Evolutionary conservation across 164 flowering plant species (phyloP), one percentile per base, ranked within the genome.

Genomic region (Macadamia tetraphylla): DNA sequence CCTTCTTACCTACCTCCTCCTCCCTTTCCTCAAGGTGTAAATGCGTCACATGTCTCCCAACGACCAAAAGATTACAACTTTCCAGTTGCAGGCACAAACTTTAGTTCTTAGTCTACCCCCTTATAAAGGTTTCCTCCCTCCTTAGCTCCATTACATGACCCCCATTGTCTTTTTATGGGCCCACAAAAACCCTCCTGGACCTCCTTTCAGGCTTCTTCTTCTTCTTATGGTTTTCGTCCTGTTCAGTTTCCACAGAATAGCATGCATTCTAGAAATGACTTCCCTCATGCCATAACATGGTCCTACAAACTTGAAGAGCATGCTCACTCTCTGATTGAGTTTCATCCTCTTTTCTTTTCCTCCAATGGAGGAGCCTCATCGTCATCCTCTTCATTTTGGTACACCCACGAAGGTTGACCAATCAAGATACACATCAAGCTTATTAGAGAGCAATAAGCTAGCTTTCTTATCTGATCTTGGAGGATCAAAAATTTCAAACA

Each of bases 231-330:
- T 62, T 71, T 64, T 71, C 75, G 71, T 46, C 73, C 75, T 0
- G 62, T 29, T 7, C 83, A 80, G n/a, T 78, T 73, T 77, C 85
- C 74, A 70, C 87, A 71, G 61, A 71, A 72, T 81, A 64, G 71
- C 62, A 56, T 75, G 70, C 81, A 73, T 58, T 62, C 71, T 63
- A 74, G 80, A 67, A 74, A 61, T 77, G 82, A 77, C 63, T 67
- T 79, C 32, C 23, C 61, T 68, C 81, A 77, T 66, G 67, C 64
- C 64, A 46, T 71, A 42, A 11, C 51, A 49, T 66, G 81, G 58
- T 70, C 75, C 31, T 69, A 79, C 58, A 51, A 71, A 6, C 70
- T 77, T 68, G 77, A 79, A 42, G 64, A 68, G 63, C 75, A 65
- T 23, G 18, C 40, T 67, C 72, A 66, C 44, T 74, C 84, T 72